phyloP scores from a whole-genome alignment of 116 monocot species.

The Papilionanthe hybrid region DNA sequence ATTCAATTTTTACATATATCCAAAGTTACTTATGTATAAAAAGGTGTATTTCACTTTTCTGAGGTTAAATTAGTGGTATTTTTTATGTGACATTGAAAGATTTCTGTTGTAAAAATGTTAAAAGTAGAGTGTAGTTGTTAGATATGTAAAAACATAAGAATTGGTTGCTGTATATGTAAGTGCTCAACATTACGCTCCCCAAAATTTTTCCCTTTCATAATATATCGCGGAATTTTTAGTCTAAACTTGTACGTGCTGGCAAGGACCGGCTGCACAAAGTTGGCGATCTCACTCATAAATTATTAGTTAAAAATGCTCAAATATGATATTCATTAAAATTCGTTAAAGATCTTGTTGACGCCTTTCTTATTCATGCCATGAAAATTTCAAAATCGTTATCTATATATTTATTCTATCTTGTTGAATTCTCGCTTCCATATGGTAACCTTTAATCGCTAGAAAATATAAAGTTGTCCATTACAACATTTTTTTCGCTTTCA shows the following conservation, averaged over 20 bases:
- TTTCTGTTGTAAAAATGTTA: too few species aligned
- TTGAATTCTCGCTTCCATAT: not conserved
- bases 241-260: not conserved
- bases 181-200: not conserved
- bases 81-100: too few species aligned
- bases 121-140: too few species aligned
- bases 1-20: too few species aligned
- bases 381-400: not conserved
- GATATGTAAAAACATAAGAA: too few species aligned
- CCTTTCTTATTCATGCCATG: not conserved
- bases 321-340: not conserved
- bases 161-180: too few species aligned
- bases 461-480: not conserved
- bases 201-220: not conserved
- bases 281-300: too few species aligned
- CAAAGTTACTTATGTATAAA: too few species aligned
- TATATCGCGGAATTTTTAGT: not conserved
- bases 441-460: not conserved
- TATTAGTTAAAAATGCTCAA: not conserved
- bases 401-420: not conserved
- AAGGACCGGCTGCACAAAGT: too few species aligned
- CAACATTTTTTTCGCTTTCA: not conserved
- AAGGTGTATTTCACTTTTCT: too few species aligned
- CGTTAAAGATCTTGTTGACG: not conserved
- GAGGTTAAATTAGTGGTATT: too few species aligned